Percentiles rank a stretch among this genome's conserved stretches.
phyloP scores from a whole-genome alignment of 768 basidiomycete genomes.

The Dacryopinax spathularia region DNA sequence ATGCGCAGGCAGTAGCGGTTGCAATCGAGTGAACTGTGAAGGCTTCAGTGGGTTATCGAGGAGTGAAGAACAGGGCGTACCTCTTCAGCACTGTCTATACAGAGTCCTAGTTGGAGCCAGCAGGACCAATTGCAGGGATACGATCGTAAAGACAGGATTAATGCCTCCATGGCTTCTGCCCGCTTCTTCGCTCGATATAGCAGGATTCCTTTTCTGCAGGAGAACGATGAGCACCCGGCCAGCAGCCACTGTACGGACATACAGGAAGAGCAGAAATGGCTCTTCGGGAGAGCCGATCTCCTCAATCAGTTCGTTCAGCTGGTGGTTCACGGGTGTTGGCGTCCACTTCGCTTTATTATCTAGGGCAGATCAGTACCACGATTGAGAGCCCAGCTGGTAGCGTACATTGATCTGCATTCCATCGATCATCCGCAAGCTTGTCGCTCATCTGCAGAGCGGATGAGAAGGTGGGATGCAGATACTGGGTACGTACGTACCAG shows the following conservation, averaged over 20 bases:
- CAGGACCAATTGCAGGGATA: conserved; percentile 91
- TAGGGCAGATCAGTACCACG: conserved; percentile 19
- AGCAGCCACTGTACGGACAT: conserved; percentile 19
- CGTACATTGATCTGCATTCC: conserved; percentile 56
- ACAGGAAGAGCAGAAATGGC: conserved; percentile 80
- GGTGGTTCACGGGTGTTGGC: conserved; percentile 47
- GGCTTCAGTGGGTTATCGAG: conserved; percentile 4
- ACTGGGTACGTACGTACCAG: conserved; percentile 43
- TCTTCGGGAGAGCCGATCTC: conserved; percentile 46
- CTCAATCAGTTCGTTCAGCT: conserved; percentile 44
- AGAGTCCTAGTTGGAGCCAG: conserved; percentile 72
- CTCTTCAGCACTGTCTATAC: conserved; percentile 75
- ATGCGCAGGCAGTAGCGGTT: conserved; percentile 37
- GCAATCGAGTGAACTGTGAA: conserved; percentile 23
- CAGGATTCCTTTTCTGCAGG: conserved; percentile 62
- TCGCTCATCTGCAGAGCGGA: conserved; percentile 34
- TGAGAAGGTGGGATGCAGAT: conserved; percentile 5
- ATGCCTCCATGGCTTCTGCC: conserved; percentile 73
- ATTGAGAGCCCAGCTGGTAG: conserved; percentile 33
- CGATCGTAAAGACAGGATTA: conserved; percentile 55
- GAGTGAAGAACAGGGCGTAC: conserved; percentile 28
- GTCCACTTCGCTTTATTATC: conserved; percentile 55
- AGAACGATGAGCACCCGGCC: conserved; percentile 7
- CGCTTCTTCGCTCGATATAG: conserved; percentile 64
- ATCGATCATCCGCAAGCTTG: conserved; percentile 64